Evolutionary conservation across 2,329 filamentous ascomycete genomes (phyloP).

Genomic region (Exophiala oligosperma): DNA sequence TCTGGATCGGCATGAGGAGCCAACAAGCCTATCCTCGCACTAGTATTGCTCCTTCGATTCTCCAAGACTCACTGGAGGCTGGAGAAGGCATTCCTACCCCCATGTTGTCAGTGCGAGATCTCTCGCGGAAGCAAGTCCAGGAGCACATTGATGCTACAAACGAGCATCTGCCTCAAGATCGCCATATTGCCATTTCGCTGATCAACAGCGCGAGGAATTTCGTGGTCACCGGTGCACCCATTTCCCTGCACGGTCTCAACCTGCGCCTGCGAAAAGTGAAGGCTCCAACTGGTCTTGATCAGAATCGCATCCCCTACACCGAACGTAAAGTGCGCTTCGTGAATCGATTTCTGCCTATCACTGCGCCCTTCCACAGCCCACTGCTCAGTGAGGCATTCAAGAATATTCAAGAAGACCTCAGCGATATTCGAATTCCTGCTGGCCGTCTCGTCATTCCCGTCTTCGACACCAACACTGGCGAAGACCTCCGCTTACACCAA

Average conservation of each 20-base stretch:
- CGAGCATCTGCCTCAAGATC: conserved; percentile 86
- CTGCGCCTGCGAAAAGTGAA: conserved; percentile 94
- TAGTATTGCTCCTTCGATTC: conserved; percentile 83
- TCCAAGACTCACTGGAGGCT: conserved; percentile 90
- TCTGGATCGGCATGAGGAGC: conserved; percentile 97
- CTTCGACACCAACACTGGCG: conserved; percentile 84
- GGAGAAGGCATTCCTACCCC: conserved; percentile 95
- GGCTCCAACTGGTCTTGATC: conserved; percentile 93
- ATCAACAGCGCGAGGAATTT: conserved; percentile 97
- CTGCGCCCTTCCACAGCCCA: conserved; percentile 95
- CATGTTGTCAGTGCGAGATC: conserved; percentile 95
- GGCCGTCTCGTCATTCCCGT: conserved; percentile 78
- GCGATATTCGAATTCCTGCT: conserved; percentile 73
- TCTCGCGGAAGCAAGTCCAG: conserved; percentile 84
- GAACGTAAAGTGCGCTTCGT: conserved; percentile 95
- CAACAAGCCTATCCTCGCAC: conserved; percentile 97
- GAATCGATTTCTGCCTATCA: conserved; percentile 96
- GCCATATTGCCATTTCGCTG: conserved; percentile 92
- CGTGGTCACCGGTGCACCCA: conserved; percentile 92
- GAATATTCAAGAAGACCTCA: conserved; percentile 83
- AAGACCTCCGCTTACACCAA: conserved; percentile 72
- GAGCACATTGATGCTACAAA: conserved; percentile 97
- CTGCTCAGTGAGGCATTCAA: conserved; percentile 82
- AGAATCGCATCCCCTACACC: conserved; percentile 90
- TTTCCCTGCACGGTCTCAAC: conserved; percentile 95